phyloP scores from a whole-genome alignment of 2,329 filamentous ascomycete species.

The Acephala macrosclerotiorum region DNA sequence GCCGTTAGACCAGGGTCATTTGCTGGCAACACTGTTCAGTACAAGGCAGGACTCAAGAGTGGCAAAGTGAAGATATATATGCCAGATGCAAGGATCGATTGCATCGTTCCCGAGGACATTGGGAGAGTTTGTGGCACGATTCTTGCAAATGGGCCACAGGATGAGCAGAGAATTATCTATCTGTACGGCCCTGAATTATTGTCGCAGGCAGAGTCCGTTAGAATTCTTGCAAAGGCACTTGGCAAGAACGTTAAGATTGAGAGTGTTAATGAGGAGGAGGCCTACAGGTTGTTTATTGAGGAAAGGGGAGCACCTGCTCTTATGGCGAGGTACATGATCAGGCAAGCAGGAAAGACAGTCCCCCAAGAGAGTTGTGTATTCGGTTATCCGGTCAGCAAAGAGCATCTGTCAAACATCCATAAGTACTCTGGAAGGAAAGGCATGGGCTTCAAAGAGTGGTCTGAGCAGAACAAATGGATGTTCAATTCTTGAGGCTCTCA shows the following conservation, averaged over 20 bases:
- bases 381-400: not conserved
- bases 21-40: conserved; percentile 49
- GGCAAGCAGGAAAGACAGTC: not conserved
- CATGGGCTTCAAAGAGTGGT: not conserved
- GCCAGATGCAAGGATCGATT: conserved; percentile 1
- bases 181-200: conserved; percentile 5
- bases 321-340: conserved; percentile 8
- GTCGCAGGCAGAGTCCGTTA: not conserved
- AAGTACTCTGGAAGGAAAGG: conserved; percentile 8
- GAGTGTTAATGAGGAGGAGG: not conserved
- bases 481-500: not conserved
- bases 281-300: not conserved
- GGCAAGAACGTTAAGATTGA: conserved; percentile 10
- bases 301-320: not conserved
- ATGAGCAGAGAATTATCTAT: conserved; percentile 4
- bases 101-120: conserved; percentile 5
- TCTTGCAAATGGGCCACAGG: not conserved
- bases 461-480: not conserved
- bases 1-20: conserved; percentile 53
- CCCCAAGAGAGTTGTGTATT: not conserved
- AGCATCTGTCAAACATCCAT: not conserved
- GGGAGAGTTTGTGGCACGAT: conserved; percentile 2
- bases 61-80: conserved; percentile 4
- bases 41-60: not conserved
- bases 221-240: not conserved